A percentile compares a stretch with the other conserved stretches of the same genome.
phyloP scores from a whole-genome alignment of 202 grass and related monocot species.

The Sporobolus alterniflorus region DNA sequence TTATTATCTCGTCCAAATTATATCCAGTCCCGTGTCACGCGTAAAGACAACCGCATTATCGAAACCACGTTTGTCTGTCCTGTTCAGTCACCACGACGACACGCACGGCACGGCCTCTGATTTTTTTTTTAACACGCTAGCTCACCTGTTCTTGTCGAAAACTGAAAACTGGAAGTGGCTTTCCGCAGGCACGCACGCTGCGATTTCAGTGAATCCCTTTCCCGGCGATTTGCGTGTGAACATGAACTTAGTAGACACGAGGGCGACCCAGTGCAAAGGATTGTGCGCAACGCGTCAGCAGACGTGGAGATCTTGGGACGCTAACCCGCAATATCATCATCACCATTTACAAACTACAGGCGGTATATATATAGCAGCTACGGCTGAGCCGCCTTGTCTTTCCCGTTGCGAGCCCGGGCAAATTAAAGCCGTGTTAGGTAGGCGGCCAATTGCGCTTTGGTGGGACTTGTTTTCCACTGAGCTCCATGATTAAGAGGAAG shows the following conservation, averaged over 20 bases:
- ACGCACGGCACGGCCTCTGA: not conserved
- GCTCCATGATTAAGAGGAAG: conserved; percentile 41
- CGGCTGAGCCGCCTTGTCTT: not conserved
- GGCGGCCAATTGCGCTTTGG: conserved; percentile 50
- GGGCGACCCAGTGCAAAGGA: not conserved
- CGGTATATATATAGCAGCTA: not conserved
- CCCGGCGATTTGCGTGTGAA: not conserved
- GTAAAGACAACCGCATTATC: not conserved
- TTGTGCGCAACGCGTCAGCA: conserved; percentile 19
- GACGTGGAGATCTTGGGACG: conserved; percentile 24
- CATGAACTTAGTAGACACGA: not conserved
- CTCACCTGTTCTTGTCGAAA: not conserved
- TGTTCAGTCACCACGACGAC: not conserved
- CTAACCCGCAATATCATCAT: not conserved
- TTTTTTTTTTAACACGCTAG: too few relatives aligned
- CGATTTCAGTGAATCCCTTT: not conserved
- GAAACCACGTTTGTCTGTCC: not conserved
- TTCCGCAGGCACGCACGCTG: not conserved
- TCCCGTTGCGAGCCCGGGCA: not conserved
- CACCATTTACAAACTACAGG: not conserved
- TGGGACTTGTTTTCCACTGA: conserved; percentile 14
- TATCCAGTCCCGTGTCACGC: not conserved
- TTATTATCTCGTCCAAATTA: not conserved
- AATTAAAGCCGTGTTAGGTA: conserved; percentile 51
- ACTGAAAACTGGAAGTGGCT: not conserved